These are phyloP conservation scores for Elaeis guineensis DNA, from an alignment of 176 grass and related monocot species.

Conservation along the genomic window DNA sequence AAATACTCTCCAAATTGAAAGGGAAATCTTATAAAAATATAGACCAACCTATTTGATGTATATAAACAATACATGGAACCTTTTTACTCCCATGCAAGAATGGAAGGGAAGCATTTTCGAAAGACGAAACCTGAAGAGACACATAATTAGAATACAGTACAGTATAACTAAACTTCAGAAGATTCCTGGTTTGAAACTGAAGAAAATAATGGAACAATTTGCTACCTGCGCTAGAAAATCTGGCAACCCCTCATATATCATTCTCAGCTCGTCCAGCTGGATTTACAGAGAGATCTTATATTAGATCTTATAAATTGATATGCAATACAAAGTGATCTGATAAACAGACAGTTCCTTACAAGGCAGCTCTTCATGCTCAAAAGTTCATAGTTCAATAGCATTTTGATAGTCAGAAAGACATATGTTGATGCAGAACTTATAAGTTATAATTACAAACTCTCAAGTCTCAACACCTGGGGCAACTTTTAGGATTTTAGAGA, in stretches of 20 bases:
- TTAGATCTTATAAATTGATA: too few relatives aligned
- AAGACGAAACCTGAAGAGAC: conserved; percentile 64
- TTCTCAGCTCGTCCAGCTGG: conserved; percentile 86
- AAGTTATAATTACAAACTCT: too few relatives aligned
- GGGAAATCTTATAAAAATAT: conserved; percentile 8
- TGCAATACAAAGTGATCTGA: background rate
- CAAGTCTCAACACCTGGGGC: too few relatives aligned
- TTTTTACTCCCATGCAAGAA: conserved; percentile 56
- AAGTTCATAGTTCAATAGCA: too few relatives aligned
- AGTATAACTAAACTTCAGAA: background rate
- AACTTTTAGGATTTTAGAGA: too few relatives aligned
- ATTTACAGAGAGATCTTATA: conserved; percentile 3
- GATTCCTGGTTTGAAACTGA: conserved; percentile 12
- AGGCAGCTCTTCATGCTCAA: too few relatives aligned
- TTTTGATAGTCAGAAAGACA: too few relatives aligned
- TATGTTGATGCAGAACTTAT: too few relatives aligned
- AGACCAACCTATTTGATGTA: conserved; percentile 81
- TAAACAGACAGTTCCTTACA: too few relatives aligned
- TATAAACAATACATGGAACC: conserved; percentile 67
- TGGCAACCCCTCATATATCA: conserved; percentile 82
- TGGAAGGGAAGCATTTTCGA: conserved; percentile 66
- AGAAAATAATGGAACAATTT: conserved; percentile 15
- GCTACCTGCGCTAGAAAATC: conserved; percentile 85
- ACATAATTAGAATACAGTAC: conserved; percentile 22
- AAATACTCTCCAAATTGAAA: too few relatives aligned